These are phyloP conservation scores for Arctostaphylos glauca DNA, from an alignment of 148 eudicot species.

Conservation along the genomic window DNA sequence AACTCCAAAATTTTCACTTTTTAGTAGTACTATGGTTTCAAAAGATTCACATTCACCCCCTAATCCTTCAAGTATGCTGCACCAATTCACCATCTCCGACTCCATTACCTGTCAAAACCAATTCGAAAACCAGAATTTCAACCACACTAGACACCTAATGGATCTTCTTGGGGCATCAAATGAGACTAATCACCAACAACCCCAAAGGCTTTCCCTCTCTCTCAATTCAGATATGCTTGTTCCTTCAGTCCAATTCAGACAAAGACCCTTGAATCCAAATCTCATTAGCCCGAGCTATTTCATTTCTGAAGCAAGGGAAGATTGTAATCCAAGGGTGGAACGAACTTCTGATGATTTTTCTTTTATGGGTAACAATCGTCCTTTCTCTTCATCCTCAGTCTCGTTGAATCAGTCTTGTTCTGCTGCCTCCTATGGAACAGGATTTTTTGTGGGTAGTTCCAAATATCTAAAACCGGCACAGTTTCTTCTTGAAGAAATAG, in stretches of 20 bases:
- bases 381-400: slow-evolving; percentile 29
- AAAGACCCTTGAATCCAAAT: slow-evolving; percentile 38
- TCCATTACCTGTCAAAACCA: slow-evolving; percentile 44
- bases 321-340: slow-evolving; percentile 26
- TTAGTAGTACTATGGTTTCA: slow-evolving; percentile 57
- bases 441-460: slow-evolving; percentile 45
- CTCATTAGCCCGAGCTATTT: slow-evolving; percentile 43
- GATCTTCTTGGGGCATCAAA: slow-evolving; percentile 57
- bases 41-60: slow-evolving; percentile 46
- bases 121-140: slow-evolving; percentile 53
- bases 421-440: slow-evolving; percentile 24
- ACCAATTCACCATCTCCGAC: slow-evolving; percentile 58
- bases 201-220: slow-evolving; percentile 64
- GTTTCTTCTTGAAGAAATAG: slow-evolving; percentile 63
- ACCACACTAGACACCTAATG: slow-evolving; percentile 48
- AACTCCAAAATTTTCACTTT: background rate
- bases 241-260: slow-evolving; percentile 41
- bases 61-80: slow-evolving; percentile 50
- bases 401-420: slow-evolving; percentile 24
- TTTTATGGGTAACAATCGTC: slow-evolving; percentile 18
- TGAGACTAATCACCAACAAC: slow-evolving; percentile 33
- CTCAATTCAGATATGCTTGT: slow-evolving; percentile 49
- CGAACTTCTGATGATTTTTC: slow-evolving; percentile 27
- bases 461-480: slow-evolving; percentile 72
- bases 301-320: slow-evolving; percentile 35